Evolutionary conservation across 1,139 yeast genomes (phyloP).

Genomic region (Geotrichum candidum): DNA sequence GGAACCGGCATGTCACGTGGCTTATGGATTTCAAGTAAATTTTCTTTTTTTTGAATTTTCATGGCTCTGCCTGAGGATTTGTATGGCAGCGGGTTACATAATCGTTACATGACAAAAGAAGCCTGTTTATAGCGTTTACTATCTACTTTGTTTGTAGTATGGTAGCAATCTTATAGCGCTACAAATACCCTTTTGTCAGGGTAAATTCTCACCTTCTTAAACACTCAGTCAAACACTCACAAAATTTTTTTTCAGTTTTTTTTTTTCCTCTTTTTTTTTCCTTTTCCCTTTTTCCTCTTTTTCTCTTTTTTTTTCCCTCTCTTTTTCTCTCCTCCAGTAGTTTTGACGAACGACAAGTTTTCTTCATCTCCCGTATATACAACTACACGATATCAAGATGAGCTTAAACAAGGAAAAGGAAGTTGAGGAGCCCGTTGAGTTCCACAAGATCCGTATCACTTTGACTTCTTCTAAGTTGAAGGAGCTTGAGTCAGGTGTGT

Average conservation of each 20-base stretch:
- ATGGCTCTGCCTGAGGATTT: background rate
- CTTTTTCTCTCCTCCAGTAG: slow-evolving; percentile 25
- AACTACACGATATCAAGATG: slow-evolving; percentile 24
- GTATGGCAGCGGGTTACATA: background rate
- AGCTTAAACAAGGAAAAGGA: slow-evolving; percentile 54
- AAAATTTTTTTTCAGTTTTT: slow-evolving; percentile 1
- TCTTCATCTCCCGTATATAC: background rate
- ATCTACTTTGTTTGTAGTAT: background rate
- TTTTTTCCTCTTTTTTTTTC: background rate
- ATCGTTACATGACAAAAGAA: background rate
- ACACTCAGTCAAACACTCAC: background rate
- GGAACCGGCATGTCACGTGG: background rate
- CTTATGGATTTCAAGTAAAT: background rate
- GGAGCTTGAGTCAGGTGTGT: slow-evolving; percentile 80
- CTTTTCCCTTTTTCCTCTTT: slow-evolving; percentile 26
- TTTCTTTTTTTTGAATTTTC: background rate
- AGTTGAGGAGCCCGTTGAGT: slow-evolving; percentile 71
- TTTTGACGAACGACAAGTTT: slow-evolving; percentile 8
- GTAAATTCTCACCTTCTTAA: background rate
- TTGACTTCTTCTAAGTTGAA: slow-evolving; percentile 98
- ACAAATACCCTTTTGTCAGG: background rate
- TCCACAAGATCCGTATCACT: slow-evolving; percentile 98
- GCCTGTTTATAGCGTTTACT: background rate
- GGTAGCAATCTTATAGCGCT: background rate
- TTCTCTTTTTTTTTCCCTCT: slow-evolving; percentile 21